A percentile compares a stretch with the other conserved stretches of the same genome.
Evolutionary conservation across 2,329 filamentous ascomycete species (phyloP).

Genomic region (Phaeoacremonium minimum): DNA sequence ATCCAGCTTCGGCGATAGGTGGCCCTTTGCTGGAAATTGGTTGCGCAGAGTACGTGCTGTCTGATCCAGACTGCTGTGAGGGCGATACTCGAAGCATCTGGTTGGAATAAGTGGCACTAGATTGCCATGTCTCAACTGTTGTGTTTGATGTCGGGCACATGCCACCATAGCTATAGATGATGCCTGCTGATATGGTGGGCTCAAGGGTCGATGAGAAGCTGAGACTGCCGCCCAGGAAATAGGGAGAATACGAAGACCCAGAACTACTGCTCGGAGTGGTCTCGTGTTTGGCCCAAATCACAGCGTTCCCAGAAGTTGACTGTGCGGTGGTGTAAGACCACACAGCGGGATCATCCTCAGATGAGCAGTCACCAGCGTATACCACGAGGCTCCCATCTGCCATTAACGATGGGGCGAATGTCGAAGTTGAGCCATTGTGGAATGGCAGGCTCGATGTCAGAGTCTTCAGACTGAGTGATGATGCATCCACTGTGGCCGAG

Average conservation of each 20-base stretch:
- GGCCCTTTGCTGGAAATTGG: conserved; percentile 47
- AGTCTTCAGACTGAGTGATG: conserved; percentile 36
- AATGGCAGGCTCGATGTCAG: conserved; percentile 62
- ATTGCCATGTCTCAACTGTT: conserved; percentile 54
- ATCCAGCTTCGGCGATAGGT: conserved; percentile 80
- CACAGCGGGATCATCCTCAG: conserved; percentile 46
- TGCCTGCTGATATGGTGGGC: conserved; percentile 46
- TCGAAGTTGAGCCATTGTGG: conserved; percentile 37
- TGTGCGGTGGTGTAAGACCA: conserved; percentile 61
- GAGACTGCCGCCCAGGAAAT: conserved; percentile 52
- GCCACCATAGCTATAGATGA: conserved; percentile 77
- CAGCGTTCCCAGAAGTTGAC: conserved; percentile 24
- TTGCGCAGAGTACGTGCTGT: conserved; percentile 27
- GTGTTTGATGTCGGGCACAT: conserved; percentile 66
- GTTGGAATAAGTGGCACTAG: conserved; percentile 72
- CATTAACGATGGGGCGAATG: conserved; percentile 65
- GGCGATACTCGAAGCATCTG: conserved; percentile 67
- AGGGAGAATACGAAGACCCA: conserved; percentile 30
- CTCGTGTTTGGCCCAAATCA: conserved; percentile 38
- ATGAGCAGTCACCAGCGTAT: conserved; percentile 68
- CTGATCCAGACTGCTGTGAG: conserved; percentile 18
- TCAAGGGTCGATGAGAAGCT: conserved; percentile 62
- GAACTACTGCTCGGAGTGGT: conserved; percentile 11
- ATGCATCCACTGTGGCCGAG: conserved; percentile 49
- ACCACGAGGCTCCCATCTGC: conserved; percentile 67